Percentiles rank a stretch among this genome's conserved stretches.
These are phyloP conservation scores for Aspergillus eucalypticola DNA, from an alignment of 2,329 filamentous ascomycete genomes.

Conservation along the genomic window DNA sequence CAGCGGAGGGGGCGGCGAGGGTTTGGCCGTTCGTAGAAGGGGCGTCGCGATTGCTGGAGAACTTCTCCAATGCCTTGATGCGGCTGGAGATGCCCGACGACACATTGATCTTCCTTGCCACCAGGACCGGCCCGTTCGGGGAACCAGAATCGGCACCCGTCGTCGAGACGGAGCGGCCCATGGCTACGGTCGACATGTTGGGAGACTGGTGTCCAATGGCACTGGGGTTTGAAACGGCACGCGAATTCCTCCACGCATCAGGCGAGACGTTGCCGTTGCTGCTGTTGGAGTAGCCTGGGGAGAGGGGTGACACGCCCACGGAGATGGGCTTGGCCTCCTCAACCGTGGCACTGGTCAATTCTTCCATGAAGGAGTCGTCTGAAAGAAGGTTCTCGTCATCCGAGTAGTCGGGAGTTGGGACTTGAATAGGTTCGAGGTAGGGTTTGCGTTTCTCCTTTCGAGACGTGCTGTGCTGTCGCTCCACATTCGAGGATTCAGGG, in stretches of 20 bases:
- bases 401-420: slow-evolving; percentile 40
- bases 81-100: slow-evolving; percentile 90
- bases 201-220: slow-evolving; percentile 27
- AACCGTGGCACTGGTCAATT: slow-evolving; percentile 77
- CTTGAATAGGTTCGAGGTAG: slow-evolving; percentile 56
- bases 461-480: slow-evolving; percentile 22
- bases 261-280: slow-evolving; percentile 30
- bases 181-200: slow-evolving; percentile 34
- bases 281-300: slow-evolving; percentile 57
- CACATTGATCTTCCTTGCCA: slow-evolving; percentile 75
- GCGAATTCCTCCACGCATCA: slow-evolving; percentile 39
- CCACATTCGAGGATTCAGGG: slow-evolving; percentile 24
- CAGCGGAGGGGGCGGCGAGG: slow-evolving; percentile 52
- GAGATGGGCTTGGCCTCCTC: slow-evolving; percentile 79
- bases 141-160: slow-evolving; percentile 33
- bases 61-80: slow-evolving; percentile 88
- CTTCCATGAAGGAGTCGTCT: slow-evolving; percentile 81
- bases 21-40: slow-evolving; percentile 29
- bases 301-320: slow-evolving; percentile 80
- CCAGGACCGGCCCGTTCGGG: slow-evolving; percentile 48
- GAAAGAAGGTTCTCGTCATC: slow-evolving; percentile 47
- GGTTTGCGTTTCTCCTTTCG: slow-evolving; percentile 38
- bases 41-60: slow-evolving; percentile 55
- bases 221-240: slow-evolving; percentile 44
- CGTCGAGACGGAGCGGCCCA: slow-evolving; percentile 42